A percentile compares a stretch with the other conserved stretches of the same genome.
These are phyloP conservation scores for Cyberlindnera samutprakarnensis DNA, from an alignment of 805 yeast species.

Conservation along the genomic window DNA sequence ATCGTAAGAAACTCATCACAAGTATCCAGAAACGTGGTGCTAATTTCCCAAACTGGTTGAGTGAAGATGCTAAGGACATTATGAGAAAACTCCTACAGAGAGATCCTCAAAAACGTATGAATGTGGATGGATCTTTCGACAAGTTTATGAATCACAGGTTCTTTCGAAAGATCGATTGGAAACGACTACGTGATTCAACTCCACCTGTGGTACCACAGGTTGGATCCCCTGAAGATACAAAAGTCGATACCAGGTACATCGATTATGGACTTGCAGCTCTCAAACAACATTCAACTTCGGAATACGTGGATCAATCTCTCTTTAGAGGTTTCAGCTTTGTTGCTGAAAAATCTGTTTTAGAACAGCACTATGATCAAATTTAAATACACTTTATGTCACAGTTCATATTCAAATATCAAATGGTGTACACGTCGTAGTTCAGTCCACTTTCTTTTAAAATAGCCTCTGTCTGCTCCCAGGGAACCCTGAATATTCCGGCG, in stretches of 20 bases:
- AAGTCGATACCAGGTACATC: constrained; percentile 27
- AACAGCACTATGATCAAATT: constrained; percentile 13
- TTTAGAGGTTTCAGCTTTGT: constrained; percentile 40
- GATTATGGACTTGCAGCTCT: background rate
- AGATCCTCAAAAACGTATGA: constrained; percentile 57
- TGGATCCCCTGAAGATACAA: constrained; percentile 65
- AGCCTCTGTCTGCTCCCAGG: constrained; percentile 64
- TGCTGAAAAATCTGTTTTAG: constrained; percentile 32
- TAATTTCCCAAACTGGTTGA: constrained; percentile 54
- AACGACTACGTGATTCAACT: constrained; percentile 31
- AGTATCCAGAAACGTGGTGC: constrained; percentile 59
- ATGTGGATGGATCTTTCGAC: constrained; percentile 38
- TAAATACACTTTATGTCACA: too few species aligned
- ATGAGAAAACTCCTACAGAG: constrained; percentile 59
- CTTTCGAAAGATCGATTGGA: constrained; percentile 74
- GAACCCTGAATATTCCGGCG: constrained; percentile 73
- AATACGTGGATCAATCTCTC: constrained; percentile 9
- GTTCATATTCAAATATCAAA: constrained; percentile 12
- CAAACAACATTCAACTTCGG: background rate
- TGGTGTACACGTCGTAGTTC: constrained; percentile 40
- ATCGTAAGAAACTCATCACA: constrained; percentile 58
- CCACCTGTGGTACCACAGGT: constrained; percentile 78
- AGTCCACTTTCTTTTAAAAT: constrained; percentile 32
- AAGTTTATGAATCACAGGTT: constrained; percentile 56
- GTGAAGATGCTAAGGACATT: constrained; percentile 72